Conservation (phyloP, 176 grass and related monocot genomes). For the Panicum miliaceum region DNA sequence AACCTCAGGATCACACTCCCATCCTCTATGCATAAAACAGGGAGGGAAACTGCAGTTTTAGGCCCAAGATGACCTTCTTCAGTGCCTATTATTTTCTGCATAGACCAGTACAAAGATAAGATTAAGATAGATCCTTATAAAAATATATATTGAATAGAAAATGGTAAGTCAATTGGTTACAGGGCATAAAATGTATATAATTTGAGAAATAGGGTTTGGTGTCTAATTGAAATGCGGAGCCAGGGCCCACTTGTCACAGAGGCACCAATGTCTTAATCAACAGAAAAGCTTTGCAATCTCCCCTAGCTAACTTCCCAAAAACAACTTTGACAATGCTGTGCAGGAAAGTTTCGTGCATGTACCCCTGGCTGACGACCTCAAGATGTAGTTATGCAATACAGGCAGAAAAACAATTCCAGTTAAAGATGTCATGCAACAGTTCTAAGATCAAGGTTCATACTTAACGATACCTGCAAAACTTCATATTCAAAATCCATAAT, state of each 20-base stretch:
- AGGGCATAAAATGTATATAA: neutral
- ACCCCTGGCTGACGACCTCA: neutral
- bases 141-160: neutral
- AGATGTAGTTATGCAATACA: neutral
- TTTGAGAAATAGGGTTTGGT: neutral
- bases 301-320: neutral
- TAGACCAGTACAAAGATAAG: neutral
- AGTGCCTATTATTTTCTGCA: slow-evolving; percentile 54
- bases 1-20: slow-evolving; percentile 82
- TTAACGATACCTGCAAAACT: slow-evolving; percentile 45
- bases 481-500: slow-evolving; percentile 41
- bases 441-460: slow-evolving; percentile 1
- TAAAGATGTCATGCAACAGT: slow-evolving; percentile 27
- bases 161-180: neutral
- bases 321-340: neutral
- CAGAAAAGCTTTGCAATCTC: neutral
- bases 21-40: slow-evolving; percentile 86
- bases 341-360: neutral
- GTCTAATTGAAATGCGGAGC: neutral
- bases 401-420: neutral
- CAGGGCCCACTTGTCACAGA: neutral
- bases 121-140: neutral
- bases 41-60: slow-evolving; percentile 63
- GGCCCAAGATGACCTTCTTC: slow-evolving; percentile 58
- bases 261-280: neutral